phyloP scores from a whole-genome alignment of 2,329 filamentous ascomycete genomes.

The Trematosphaeria pertusa region DNA sequence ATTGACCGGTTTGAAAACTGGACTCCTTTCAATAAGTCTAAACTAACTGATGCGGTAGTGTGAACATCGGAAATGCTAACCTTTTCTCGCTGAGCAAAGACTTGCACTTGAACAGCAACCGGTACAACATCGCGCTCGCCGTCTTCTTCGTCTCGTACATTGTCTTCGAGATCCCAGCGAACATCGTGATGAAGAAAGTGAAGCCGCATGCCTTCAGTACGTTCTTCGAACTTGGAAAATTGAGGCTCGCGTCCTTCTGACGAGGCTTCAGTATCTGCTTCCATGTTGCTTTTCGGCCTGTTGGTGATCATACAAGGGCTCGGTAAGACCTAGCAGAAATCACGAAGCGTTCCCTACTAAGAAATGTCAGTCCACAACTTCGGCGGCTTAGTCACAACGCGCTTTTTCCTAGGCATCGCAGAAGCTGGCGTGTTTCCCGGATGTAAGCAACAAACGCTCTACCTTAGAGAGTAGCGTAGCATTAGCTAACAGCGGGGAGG shows the following conservation, averaged over 20 bases:
- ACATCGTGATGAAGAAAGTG: slow-evolving; percentile 70
- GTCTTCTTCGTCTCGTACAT: slow-evolving; percentile 41
- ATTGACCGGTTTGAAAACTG: slow-evolving; percentile 14
- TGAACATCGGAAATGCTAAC: slow-evolving; percentile 20
- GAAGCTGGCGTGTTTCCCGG: not conserved
- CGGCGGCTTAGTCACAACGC: not conserved
- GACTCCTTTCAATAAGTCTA: not conserved
- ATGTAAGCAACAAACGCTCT: too few species aligned
- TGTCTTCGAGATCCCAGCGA: slow-evolving; percentile 65
- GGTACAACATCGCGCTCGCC: slow-evolving; percentile 14
- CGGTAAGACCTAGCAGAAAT: too few species aligned
- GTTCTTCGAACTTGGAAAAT: too few species aligned
- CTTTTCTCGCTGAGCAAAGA: slow-evolving; percentile 12
- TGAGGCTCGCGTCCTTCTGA: too few species aligned
- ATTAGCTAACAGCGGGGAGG: too few species aligned
- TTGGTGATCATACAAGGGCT: slow-evolving; percentile 52
- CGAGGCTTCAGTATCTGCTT: too few species aligned
- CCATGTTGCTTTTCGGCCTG: too few species aligned
- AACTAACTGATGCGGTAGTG: too few species aligned
- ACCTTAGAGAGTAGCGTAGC: too few species aligned
- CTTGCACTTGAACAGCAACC: slow-evolving; percentile 10
- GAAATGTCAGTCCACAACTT: too few species aligned
- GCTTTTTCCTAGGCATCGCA: slow-evolving; percentile 1
- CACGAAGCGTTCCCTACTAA: too few species aligned
- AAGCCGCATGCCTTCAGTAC: slow-evolving; percentile 54